Base-by-base conservation (phyloP, 495 filamentous ascomycete species). In the Penicillium silybi region DNA sequence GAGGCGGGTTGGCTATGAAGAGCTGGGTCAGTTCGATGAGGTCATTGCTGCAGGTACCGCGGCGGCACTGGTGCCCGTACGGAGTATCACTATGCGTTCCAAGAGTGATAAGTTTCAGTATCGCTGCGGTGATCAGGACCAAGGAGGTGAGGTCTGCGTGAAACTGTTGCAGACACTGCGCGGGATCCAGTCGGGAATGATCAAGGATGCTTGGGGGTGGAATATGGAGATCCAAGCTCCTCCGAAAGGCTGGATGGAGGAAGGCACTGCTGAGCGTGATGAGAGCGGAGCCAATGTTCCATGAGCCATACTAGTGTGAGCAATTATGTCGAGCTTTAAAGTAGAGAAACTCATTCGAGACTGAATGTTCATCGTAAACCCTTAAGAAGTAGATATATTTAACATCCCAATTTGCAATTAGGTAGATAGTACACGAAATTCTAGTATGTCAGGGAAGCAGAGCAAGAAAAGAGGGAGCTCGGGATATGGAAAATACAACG, bases 1-100 rank as follows among this genome's bases (percentile, higher is more conserved):
- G 55, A 65, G 85, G 32, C 50, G 51, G 11, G 64, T 66, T n/a
- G 35, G 3, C 1, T 92, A 92, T 67, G 76, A 81, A n/a, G 92
- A 98, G 56, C 73, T 97, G 8, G 63, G 71, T 13, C 64, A 70
- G 6, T 97, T 97, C 70, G 76, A 75, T 41, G 93, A 98, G 67
- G 84, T 98, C 17, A 80, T 96, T 70, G 93, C 92, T 3, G 90
- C 89, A 1, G 93, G 93, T 0, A 98, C 93, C 1, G 93, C 93
- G 4, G 93, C 92, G 0, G 88, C 90, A 1, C 73, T 98, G 39
- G 90, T 97, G 9, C 93, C 93, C 1, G 89, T 98, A 63, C 84
- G 84, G 46, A 91, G 86, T 44, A 95, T 98, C 56, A 89, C 87
- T 1, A 84, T 87, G 64, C 79, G 77, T 55, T 81, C 79, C 4